Base-by-base conservation (phyloP, 2,329 filamentous ascomycete genomes). In the Ophiocordyceps polyrhachis-furcata region DNA sequence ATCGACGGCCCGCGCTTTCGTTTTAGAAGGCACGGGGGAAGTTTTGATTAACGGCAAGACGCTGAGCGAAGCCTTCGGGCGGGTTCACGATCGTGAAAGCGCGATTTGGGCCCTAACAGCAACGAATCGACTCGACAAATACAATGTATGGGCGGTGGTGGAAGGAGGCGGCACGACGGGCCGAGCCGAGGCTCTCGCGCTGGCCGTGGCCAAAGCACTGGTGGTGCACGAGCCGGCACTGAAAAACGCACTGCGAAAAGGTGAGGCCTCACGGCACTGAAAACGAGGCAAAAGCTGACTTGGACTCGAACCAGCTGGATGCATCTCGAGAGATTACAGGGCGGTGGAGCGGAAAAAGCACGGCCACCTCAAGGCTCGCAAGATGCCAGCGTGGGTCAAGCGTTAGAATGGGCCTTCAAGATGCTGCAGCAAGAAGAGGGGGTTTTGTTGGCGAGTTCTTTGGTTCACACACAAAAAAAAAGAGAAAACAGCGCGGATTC, bases 301-400 rank as follows among this genome's bases (percentile, higher is more conserved):
- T 43, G 41, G 46, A 49, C 45, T 43, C 47, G 49, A 50, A 58
- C 57, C 62, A 98, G 91, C 89, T 60, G 93, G 93, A 50, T 87
- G 83, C 62, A 76, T 98, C 51, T 93, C 88, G 44, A 82, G 89
- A 58, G 89, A 98, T 68, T 76, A 81, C 47, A 86, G 89, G 67
- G 79, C 73, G 58, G 93, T 98, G 53, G 91, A 98, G 68, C 89
- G 91, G 62, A 98, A 98, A 80, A 96, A 98, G 76, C 77, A 86
- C 46, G 93, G 91, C 54, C 85, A 86, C 58, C 65, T 93, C 67
- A 98, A 98, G 74, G 89, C 91, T 47, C 83, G 91, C 66, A 98
- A 98, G 79, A 93, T 83, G 78, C 89, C 89, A 48, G 76, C 91
- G 56, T 98, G 93, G 91, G 88, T 96, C 73, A 96, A 95, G 78